Conservation (phyloP, 2,329 filamentous ascomycete genomes). For the Anthostomella pinea region DNA sequence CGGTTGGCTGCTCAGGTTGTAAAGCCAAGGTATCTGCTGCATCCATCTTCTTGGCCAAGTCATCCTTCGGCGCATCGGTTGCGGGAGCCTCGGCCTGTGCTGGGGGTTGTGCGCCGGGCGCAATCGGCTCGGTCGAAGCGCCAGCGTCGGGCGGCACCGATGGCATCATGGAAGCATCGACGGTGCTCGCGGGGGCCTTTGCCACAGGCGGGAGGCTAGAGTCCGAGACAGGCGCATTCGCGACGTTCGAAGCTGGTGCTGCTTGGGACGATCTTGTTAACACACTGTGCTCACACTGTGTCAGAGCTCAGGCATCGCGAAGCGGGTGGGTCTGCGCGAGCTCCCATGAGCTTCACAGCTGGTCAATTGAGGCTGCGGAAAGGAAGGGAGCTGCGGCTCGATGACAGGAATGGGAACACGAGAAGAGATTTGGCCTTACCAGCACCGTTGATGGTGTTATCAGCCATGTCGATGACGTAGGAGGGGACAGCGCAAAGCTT, state of each 20-base stretch:
- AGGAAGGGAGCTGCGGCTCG: conserved; percentile 12
- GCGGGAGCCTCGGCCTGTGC: conserved; percentile 14
- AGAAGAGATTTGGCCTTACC: conserved; percentile 29
- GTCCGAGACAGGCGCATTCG: conserved; percentile 17
- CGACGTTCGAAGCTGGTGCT: conserved; percentile 20
- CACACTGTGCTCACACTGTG: conserved; percentile 22
- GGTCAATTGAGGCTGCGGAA: conserved; percentile 18
- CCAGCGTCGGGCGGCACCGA: conserved; percentile 12
- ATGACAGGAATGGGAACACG: conserved; percentile 8
- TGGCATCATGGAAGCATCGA: conserved; percentile 19
- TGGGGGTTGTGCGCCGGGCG: conserved; percentile 12
- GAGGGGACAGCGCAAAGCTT: conserved; percentile 15
- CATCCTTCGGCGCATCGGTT: conserved; percentile 17
- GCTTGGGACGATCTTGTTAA: conserved; percentile 18
- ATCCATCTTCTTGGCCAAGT: conserved; percentile 19
- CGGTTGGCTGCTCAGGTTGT: conserved; percentile 24
- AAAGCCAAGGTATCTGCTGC: conserved; percentile 16
- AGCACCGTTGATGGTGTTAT: conserved; percentile 25
- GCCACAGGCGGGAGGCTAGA: conserved; percentile 19
- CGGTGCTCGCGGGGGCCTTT: conserved; percentile 20
- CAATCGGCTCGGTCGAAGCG: conserved; percentile 6
- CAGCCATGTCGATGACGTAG: conserved; percentile 37
- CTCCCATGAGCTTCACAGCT: conserved; percentile 9
- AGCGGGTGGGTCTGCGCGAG: conserved; percentile 14
- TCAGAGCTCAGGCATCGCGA: conserved; percentile 14